Percentiles rank a stretch among this genome's conserved stretches.
phyloP scores from a whole-genome alignment of 306 rosid genomes.

The Canavalia gladiata region DNA sequence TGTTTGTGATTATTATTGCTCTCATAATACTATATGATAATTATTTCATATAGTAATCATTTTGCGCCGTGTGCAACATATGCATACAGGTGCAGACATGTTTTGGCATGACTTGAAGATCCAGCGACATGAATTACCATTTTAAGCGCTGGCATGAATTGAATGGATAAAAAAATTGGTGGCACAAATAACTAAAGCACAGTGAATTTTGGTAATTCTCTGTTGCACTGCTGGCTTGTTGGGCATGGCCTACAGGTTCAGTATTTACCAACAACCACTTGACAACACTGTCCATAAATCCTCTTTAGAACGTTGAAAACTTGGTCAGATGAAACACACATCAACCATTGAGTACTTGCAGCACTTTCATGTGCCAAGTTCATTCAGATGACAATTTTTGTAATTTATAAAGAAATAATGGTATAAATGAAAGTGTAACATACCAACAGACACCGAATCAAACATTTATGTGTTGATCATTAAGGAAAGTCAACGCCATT shows the following conservation, averaged over 20 bases:
- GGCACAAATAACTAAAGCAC: slow-evolving; percentile 40
- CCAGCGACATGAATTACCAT: slow-evolving; percentile 55
- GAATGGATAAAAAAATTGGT: slow-evolving; percentile 22
- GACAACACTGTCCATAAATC: slow-evolving; percentile 43
- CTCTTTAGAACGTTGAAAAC: slow-evolving; percentile 35
- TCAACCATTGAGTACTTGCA: slow-evolving; percentile 49
- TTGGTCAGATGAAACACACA: slow-evolving; percentile 46
- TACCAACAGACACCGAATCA: neutral
- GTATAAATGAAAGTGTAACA: neutral
- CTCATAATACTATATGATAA: slow-evolving; percentile 19
- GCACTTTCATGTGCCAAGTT: slow-evolving; percentile 42
- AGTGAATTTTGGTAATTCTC: slow-evolving; percentile 44
- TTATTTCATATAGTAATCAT: slow-evolving; percentile 33
- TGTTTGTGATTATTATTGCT: slow-evolving; percentile 48
- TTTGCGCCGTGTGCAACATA: slow-evolving; percentile 29
- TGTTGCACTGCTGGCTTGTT: slow-evolving; percentile 50
- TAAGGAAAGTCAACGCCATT: slow-evolving; percentile 7
- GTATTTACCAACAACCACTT: slow-evolving; percentile 37
- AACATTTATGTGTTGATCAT: neutral
- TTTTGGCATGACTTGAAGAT: slow-evolving; percentile 50
- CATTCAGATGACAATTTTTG: neutral
- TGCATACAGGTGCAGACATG: slow-evolving; percentile 41
- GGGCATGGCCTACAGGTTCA: slow-evolving; percentile 59
- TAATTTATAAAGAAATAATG: neutral
- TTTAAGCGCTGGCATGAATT: slow-evolving; percentile 43